Conservation (phyloP, 306 rosid genomes). For the Cucurbita pepo region DNA sequence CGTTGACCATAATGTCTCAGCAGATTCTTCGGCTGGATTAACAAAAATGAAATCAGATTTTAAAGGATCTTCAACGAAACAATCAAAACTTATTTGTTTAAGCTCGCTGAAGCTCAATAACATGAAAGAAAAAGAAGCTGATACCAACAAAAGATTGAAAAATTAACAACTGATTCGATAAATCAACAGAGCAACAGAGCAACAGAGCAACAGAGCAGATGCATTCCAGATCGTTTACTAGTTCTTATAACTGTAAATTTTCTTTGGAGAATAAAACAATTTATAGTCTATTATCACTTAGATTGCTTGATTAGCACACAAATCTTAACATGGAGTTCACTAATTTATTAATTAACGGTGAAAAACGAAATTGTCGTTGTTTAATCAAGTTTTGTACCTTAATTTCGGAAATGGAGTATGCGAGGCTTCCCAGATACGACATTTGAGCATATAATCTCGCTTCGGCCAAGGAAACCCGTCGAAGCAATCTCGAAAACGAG, state of each 20-base stretch:
- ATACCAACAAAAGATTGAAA: not conserved
- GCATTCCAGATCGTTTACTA: not conserved
- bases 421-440: conserved; percentile 74
- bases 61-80: not conserved
- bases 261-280: not conserved
- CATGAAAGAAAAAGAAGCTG: not conserved
- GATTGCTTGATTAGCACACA: not conserved
- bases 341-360: not conserved
- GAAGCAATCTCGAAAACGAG: conserved; percentile 57
- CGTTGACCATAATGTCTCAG: conserved; percentile 40
- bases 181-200: not conserved
- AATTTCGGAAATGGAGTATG: conserved; percentile 56
- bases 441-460: conserved; percentile 68
- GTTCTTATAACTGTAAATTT: not conserved
- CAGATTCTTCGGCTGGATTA: conserved; percentile 62
- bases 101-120: not conserved
- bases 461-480: conserved; percentile 67
- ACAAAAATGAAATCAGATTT: not conserved
- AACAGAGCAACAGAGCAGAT: not conserved
- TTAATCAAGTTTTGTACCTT: conserved; percentile 27
- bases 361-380: not conserved
- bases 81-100: not conserved
- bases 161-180: not conserved
- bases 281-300: not conserved
- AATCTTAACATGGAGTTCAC: not conserved